Conservation (phyloP, 352 stramenopile species). For the Peronospora farinosa region DNA sequence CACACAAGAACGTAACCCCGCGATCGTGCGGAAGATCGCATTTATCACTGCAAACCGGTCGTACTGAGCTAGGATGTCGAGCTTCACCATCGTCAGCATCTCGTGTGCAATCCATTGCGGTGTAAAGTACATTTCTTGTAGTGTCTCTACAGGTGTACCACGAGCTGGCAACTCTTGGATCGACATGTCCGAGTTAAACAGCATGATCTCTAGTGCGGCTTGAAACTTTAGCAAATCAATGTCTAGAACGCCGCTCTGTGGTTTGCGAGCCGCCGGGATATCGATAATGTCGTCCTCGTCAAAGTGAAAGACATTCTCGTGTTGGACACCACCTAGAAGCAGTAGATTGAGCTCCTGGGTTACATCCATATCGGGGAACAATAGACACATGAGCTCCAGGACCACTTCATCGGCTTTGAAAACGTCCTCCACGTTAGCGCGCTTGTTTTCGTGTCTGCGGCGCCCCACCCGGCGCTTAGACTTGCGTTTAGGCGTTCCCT, state of each 20-base stretch:
- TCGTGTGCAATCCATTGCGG: constrained; percentile 43
- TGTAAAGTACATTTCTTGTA: constrained; percentile 42
- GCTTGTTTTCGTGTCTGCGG: constrained; percentile 50
- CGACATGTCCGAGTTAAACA: constrained; percentile 29
- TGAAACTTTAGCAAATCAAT: constrained; percentile 70
- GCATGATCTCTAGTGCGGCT: constrained; percentile 38
- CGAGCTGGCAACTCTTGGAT: constrained; percentile 22
- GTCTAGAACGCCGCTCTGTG: constrained; percentile 24
- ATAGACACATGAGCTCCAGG: constrained; percentile 63
- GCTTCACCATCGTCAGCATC: constrained; percentile 43
- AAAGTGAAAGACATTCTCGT: constrained; percentile 68
- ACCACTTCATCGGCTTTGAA: constrained; percentile 59
- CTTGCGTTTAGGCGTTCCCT: constrained; percentile 30
- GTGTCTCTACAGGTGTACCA: constrained; percentile 23
- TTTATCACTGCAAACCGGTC: constrained; percentile 53
- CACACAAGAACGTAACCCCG: constrained; percentile 29
- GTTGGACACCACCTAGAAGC: constrained; percentile 40
- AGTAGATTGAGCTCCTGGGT: constrained; percentile 72
- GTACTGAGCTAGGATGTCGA: constrained; percentile 55
- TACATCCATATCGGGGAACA: constrained; percentile 69
- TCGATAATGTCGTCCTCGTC: constrained; percentile 51
- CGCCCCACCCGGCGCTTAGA: constrained; percentile 63
- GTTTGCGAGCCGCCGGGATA: constrained; percentile 3
- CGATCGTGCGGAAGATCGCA: constrained; percentile 44
- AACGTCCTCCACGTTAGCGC: constrained; percentile 21